phyloP scores from a whole-genome alignment of 441 rosid genomes.

The Gossypium aridum region DNA sequence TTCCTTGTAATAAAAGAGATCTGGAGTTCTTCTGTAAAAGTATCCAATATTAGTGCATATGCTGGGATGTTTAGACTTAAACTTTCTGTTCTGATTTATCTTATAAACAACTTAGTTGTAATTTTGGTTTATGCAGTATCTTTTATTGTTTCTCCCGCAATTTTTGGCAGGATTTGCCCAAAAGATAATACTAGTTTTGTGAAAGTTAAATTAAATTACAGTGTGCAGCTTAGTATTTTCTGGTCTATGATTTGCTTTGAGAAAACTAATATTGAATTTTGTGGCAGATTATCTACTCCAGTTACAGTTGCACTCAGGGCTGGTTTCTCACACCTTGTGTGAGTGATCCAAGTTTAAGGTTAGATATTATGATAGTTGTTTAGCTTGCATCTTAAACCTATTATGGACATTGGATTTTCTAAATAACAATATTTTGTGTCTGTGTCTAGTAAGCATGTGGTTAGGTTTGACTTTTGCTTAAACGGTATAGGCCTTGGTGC shows the following conservation, averaged over 20 bases:
- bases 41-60: neutral
- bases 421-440: neutral
- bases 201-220: neutral
- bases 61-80: neutral
- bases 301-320: constrained; percentile 88
- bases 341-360: constrained; percentile 82
- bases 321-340: constrained; percentile 94
- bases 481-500: neutral
- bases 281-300: constrained; percentile 75
- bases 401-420: neutral
- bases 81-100: neutral
- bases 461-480: neutral
- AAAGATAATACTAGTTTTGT: neutral
- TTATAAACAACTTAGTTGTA: neutral
- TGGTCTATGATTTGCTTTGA: neutral
- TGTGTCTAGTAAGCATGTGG: neutral
- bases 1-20: neutral
- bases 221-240: neutral
- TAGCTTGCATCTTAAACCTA: neutral
- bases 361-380: constrained; percentile 13
- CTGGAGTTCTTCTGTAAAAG: neutral
- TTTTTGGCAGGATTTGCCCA: neutral
- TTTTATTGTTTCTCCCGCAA: neutral
- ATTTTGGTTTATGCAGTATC: neutral
- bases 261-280: constrained; percentile 8